Evolutionary conservation across 148 eudicot genomes (phyloP).

Genomic region (Rhododendron vialii): DNA sequence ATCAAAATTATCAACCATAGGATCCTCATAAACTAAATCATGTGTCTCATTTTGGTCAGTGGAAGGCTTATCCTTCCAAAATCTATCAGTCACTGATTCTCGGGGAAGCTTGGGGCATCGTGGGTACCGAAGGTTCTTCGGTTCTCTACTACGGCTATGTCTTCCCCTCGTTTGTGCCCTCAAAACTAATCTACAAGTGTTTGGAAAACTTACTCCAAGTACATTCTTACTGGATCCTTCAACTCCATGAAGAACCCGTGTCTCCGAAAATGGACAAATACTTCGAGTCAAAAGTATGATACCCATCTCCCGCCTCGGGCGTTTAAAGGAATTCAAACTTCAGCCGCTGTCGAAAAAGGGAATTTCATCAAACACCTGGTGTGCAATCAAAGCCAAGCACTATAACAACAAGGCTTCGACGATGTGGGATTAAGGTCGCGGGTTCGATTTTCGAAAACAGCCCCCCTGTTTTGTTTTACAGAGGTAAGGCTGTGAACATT

Average conservation of each 20-base stretch:
- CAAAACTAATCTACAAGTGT: neutral
- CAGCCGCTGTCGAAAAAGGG: neutral
- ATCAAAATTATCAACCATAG: neutral
- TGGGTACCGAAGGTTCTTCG: constrained; percentile 51
- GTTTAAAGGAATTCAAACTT: neutral
- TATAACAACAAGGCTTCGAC: neutral
- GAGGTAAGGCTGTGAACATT: too few species aligned
- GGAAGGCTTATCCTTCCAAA: constrained; percentile 19
- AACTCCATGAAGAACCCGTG: neutral
- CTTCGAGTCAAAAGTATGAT: neutral
- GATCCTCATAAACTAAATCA: constrained; percentile 11
- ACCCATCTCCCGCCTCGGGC: neutral
- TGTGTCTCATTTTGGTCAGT: constrained; percentile 18
- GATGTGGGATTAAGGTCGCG: neutral
- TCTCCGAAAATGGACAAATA: neutral
- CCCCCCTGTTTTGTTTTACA: too few species aligned
- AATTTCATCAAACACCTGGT: constrained; percentile 8
- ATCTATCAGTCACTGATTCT: constrained; percentile 28
- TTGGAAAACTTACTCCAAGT: neutral
- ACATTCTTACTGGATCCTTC: neutral
- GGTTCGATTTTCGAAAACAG: too few species aligned
- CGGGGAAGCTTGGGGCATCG: constrained; percentile 55
- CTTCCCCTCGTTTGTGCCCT: constrained; percentile 20
- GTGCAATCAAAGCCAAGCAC: neutral
- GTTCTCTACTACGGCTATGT: constrained; percentile 23